Percentiles rank a stretch among this genome's conserved stretches.
phyloP scores from a whole-genome alignment of 306 rosid species.

The Coriaria nepalensis region DNA sequence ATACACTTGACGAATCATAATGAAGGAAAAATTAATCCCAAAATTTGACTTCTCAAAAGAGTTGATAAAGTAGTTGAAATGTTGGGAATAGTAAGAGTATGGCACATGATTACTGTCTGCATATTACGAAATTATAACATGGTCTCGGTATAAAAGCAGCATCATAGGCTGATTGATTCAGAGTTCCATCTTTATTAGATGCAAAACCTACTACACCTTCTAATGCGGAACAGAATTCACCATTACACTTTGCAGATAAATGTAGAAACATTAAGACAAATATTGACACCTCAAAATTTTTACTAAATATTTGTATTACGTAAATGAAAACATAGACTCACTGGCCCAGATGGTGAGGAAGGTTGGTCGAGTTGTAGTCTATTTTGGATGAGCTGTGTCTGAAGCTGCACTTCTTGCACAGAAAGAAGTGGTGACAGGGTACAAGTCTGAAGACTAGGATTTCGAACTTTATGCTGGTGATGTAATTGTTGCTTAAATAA shows the following conservation, averaged over 20 bases:
- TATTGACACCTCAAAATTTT: neutral
- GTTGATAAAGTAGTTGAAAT: neutral
- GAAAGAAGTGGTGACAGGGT: constrained; percentile 25
- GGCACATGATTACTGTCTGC: too few species aligned
- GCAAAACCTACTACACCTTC: too few species aligned
- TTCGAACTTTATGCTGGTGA: constrained; percentile 34
- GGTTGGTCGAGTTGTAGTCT: constrained; percentile 20
- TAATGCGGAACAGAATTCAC: too few species aligned
- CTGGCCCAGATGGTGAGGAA: constrained; percentile 16
- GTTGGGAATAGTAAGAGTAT: too few species aligned
- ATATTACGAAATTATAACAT: too few species aligned
- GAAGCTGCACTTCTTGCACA: constrained; percentile 28
- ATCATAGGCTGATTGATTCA: too few species aligned
- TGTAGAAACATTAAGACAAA: neutral
- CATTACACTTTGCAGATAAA: neutral
- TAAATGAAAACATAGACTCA: constrained; percentile 3
- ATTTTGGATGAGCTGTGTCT: constrained; percentile 17
- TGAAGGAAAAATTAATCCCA: neutral
- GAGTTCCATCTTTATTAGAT: too few species aligned
- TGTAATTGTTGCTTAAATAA: constrained; percentile 40
- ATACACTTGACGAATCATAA: neutral
- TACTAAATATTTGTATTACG: neutral
- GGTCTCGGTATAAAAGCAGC: too few species aligned
- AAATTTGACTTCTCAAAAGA: neutral
- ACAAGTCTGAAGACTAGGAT: constrained; percentile 20